Evolutionary conservation across 441 rosid genomes (phyloP).

Genomic region (Capsella rubella): DNA sequence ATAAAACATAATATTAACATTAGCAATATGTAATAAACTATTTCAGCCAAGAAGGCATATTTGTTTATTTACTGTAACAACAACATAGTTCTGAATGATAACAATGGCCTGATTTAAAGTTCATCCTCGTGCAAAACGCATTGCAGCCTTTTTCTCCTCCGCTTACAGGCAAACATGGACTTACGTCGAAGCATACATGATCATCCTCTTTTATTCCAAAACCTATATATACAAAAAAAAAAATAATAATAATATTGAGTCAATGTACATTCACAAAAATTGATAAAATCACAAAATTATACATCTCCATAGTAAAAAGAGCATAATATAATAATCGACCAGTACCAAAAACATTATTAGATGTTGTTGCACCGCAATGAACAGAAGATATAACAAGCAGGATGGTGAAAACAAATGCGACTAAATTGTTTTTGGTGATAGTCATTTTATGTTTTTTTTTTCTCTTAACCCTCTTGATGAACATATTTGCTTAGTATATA

Average conservation of each 20-base stretch:
- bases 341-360: slow-evolving; percentile 18
- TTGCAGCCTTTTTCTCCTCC: slow-evolving; percentile 1
- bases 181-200: background rate
- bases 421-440: background rate
- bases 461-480: background rate
- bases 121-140: slow-evolving; percentile 1
- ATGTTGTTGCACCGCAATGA: background rate
- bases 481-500: background rate
- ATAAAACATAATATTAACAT: too few relatives aligned
- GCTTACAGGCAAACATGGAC: background rate
- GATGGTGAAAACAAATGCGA: slow-evolving; percentile 24
- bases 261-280: background rate
- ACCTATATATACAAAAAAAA: background rate
- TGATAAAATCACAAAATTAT: background rate
- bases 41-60: too few relatives aligned
- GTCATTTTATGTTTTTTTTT: background rate
- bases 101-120: background rate
- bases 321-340: background rate
- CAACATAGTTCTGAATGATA: background rate
- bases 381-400: slow-evolving; percentile 8
- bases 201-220: background rate
- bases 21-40: too few relatives aligned
- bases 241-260: background rate
- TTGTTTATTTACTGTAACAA: background rate
- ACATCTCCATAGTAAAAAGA: background rate